phyloP scores from a whole-genome alignment of 176 grass and related monocot genomes.

The Pharus latifolius region DNA sequence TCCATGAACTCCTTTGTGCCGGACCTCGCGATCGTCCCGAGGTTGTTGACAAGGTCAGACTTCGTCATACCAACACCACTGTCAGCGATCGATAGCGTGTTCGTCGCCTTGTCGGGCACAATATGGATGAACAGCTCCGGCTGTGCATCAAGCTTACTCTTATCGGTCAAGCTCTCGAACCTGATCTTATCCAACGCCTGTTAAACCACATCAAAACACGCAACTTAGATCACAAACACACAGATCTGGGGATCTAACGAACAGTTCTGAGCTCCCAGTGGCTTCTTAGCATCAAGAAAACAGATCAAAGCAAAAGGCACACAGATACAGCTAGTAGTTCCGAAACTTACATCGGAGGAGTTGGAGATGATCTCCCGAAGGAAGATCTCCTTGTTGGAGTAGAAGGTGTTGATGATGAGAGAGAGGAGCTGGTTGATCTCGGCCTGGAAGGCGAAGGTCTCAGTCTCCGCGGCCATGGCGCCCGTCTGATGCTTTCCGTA shows the following conservation, averaged over 20 bases:
- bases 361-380: slow-evolving; percentile 48
- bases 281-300: no score
- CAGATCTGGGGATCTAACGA: no score
- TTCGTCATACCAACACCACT: slow-evolving; percentile 85
- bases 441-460: slow-evolving; percentile 67
- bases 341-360: slow-evolving; percentile 55
- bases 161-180: slow-evolving; percentile 87
- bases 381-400: slow-evolving; percentile 75
- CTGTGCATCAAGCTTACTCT: slow-evolving; percentile 91
- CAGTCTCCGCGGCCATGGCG: slow-evolving; percentile 41
- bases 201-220: background rate
- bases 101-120: slow-evolving; percentile 65
- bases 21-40: slow-evolving; percentile 74
- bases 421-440: slow-evolving; percentile 66
- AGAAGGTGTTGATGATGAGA: slow-evolving; percentile 70
- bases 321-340: no score
- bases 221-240: background rate
- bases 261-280: no score
- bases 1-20: slow-evolving; percentile 95
- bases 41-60: slow-evolving; percentile 87
- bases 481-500: background rate
- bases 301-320: no score
- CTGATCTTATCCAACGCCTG: slow-evolving; percentile 89
- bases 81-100: slow-evolving; percentile 66
- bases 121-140: slow-evolving; percentile 88